Conservation (phyloP, 1,139 yeast species). For the Geotrichum cucujoidarum region DNA sequence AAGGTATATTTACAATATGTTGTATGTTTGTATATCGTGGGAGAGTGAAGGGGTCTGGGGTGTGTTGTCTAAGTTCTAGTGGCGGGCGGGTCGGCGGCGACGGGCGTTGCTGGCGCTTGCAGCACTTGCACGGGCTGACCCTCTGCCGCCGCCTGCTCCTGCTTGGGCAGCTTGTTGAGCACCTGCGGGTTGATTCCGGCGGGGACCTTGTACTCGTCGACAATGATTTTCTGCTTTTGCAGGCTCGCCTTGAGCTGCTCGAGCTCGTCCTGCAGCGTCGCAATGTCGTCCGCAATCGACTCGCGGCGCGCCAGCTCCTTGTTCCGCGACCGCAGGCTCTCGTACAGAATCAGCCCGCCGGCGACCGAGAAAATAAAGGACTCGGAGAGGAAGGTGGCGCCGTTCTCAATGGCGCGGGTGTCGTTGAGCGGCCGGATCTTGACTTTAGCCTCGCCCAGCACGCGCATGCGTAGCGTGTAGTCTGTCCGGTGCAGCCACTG, state of each 20-base stretch:
- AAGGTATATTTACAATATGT: not conserved
- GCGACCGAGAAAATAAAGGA: constrained; percentile 73
- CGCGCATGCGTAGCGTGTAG: constrained; percentile 54
- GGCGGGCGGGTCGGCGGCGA: not conserved
- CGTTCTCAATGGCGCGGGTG: constrained; percentile 75
- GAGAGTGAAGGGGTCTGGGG: too few species aligned
- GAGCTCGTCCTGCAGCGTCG: constrained; percentile 64
- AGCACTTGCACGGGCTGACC: not conserved
- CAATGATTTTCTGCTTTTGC: constrained; percentile 40
- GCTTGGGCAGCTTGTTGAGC: constrained; percentile 31
- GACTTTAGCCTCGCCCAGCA: constrained; percentile 53
- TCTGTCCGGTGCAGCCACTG: constrained; percentile 70
- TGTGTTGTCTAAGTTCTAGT: not conserved
- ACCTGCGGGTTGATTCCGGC: constrained; percentile 45
- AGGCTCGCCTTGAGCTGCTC: constrained; percentile 53
- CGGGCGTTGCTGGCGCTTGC: not conserved
- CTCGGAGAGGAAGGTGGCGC: constrained; percentile 77
- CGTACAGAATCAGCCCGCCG: constrained; percentile 71
- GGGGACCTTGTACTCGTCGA: constrained; percentile 49
- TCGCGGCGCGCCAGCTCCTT: constrained; percentile 61
- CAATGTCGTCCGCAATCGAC: constrained; percentile 62
- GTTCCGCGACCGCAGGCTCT: constrained; percentile 61
- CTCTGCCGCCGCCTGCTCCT: not conserved
- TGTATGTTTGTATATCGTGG: too few species aligned
- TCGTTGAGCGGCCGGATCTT: constrained; percentile 78